Conservation (phyloP, 306 rosid species). For the Inga laurina region DNA sequence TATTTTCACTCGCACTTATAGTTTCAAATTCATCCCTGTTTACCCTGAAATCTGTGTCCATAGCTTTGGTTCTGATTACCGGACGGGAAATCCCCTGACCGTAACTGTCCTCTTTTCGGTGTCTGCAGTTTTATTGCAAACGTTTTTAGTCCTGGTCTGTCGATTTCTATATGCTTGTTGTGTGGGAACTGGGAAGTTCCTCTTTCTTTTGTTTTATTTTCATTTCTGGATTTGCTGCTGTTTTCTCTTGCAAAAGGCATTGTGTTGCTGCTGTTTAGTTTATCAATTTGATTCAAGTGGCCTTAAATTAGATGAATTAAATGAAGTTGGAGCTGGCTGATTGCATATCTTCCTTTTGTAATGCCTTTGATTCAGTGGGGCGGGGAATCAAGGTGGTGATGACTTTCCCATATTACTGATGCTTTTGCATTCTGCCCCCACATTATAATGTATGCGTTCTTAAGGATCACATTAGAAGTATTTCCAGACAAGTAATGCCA, state of each 20-base stretch:
- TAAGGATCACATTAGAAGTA: constrained; percentile 2
- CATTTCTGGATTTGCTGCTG: background rate
- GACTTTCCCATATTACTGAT: background rate
- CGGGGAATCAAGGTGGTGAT: background rate
- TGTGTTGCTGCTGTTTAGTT: background rate
- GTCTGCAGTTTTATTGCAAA: background rate
- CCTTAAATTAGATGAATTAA: background rate
- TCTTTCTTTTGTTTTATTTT: background rate
- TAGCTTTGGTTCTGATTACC: constrained; percentile 3
- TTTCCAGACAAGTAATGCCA: background rate
- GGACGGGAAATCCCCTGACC: background rate
- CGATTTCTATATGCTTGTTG: background rate
- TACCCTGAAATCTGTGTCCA: background rate
- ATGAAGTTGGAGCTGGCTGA: background rate
- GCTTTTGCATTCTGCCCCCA: constrained; percentile 1
- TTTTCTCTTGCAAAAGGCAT: background rate
- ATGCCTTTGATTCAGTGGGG: background rate
- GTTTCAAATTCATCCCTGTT: background rate
- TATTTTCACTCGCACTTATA: constrained; percentile 9
- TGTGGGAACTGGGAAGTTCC: background rate
- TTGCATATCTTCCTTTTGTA: background rate
- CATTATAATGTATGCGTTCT: constrained; percentile 4
- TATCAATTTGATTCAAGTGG: background rate
- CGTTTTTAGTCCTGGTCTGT: background rate
- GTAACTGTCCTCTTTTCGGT: background rate